These are phyloP conservation scores for Sarocladiaceae sp. DNA, from an alignment of 2,329 filamentous ascomycete genomes.

Conservation along the genomic window DNA sequence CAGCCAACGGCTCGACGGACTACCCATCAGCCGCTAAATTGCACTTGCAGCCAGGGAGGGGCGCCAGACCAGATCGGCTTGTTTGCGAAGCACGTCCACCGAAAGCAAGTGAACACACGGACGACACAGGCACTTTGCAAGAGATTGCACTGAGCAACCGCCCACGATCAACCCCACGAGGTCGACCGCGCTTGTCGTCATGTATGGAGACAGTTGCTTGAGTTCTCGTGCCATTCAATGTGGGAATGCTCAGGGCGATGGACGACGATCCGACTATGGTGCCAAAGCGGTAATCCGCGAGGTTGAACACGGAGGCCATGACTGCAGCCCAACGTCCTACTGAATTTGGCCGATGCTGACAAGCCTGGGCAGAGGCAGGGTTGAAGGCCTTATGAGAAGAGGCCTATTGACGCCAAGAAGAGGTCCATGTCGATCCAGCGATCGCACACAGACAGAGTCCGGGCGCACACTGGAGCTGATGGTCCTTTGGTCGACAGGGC, in stretches of 20 bases:
- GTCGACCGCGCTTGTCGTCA: conserved; percentile 5
- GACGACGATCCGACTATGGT: too few species aligned
- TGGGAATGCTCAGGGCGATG: background rate
- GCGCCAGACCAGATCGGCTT: conserved; percentile 1
- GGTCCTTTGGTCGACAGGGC: too few species aligned
- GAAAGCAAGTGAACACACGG: background rate
- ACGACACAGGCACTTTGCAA: background rate
- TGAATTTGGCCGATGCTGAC: background rate
- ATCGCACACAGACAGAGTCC: background rate
- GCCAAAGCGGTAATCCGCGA: too few species aligned
- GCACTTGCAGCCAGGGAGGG: background rate
- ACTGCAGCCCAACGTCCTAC: too few species aligned
- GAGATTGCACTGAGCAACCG: background rate
- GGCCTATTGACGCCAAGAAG: background rate
- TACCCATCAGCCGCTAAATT: background rate
- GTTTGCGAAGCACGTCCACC: too few species aligned
- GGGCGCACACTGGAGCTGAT: too few species aligned
- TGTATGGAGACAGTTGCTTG: background rate
- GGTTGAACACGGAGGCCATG: too few species aligned
- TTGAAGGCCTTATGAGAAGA: background rate
- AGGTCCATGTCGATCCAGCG: background rate
- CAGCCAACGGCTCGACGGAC: background rate
- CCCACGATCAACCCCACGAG: background rate
- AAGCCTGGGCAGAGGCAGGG: background rate
- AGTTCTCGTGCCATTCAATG: background rate